Conservation (phyloP, 2,329 filamentous ascomycete species). For the Chaetomium sp. region DNA sequence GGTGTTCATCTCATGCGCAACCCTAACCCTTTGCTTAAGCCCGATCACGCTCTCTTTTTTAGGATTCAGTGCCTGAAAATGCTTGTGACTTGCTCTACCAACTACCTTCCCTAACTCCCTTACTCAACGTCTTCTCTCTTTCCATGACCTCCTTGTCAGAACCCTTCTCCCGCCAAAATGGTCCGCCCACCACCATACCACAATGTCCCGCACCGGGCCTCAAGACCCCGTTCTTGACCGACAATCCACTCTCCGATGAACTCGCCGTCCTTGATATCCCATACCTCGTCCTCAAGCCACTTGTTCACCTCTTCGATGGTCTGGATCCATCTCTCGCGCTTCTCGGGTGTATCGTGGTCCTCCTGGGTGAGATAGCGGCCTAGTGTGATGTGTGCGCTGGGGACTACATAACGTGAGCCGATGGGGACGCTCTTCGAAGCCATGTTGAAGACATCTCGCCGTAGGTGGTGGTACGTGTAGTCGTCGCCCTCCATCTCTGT, state of each 20-base stretch:
- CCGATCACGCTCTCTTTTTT: too few species aligned
- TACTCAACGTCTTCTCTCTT: neutral
- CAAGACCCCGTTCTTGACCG: conserved; percentile 81
- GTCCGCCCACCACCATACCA: conserved; percentile 88
- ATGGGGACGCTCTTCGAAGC: conserved; percentile 64
- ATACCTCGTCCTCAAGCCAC: conserved; percentile 72
- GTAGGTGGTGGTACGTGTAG: conserved; percentile 90
- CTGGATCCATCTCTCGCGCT: conserved; percentile 65
- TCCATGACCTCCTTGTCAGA: conserved; percentile 41
- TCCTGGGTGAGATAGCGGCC: conserved; percentile 72
- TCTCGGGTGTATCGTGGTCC: conserved; percentile 62
- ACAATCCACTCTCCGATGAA: conserved; percentile 76
- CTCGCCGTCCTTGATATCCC: conserved; percentile 55
- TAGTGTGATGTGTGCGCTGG: conserved; percentile 86
- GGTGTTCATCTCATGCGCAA: neutral
- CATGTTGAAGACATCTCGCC: conserved; percentile 72
- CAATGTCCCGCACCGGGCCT: conserved; percentile 71
- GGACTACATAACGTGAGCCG: conserved; percentile 80
- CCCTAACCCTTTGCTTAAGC: conserved; percentile 5
- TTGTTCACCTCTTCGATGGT: conserved; percentile 75
- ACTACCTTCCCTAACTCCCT: neutral
- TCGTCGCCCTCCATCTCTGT: conserved; percentile 46
- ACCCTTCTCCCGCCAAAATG: conserved; percentile 64
- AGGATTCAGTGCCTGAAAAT: neutral
- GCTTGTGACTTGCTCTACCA: neutral